Percentiles rank a stretch among this genome's conserved stretches.
These are phyloP conservation scores for Coniella lustricola DNA, from an alignment of 2,329 filamentous ascomycete species.

Conservation along the genomic window DNA sequence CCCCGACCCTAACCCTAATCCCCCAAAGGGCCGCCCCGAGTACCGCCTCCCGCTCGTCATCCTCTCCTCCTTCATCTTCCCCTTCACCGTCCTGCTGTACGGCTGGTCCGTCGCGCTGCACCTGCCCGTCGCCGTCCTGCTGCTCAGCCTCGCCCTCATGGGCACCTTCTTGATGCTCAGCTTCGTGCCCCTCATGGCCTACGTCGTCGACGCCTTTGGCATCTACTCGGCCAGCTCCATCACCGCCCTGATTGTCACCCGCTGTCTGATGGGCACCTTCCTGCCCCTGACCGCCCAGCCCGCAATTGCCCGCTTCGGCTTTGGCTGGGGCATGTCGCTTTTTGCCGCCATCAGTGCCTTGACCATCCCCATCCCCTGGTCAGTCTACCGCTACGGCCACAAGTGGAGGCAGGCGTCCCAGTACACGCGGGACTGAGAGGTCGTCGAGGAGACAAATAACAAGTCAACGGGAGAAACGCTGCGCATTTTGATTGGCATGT, in stretches of 20 bases:
- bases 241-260: constrained; percentile 47
- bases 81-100: constrained; percentile 37
- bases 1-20: too few relatives aligned
- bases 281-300: constrained; percentile 45
- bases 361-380: constrained; percentile 43
- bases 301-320: constrained; percentile 40
- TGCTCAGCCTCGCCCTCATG: constrained; percentile 37
- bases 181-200: constrained; percentile 44
- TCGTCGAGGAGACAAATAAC: too few relatives aligned
- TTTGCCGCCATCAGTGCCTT: constrained; percentile 34
- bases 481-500: too few relatives aligned
- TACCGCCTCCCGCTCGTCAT: constrained; percentile 47
- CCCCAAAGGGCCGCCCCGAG: constrained; percentile 37
- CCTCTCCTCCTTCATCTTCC: constrained; percentile 38
- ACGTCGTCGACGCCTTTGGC: constrained; percentile 51
- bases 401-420: constrained; percentile 43
- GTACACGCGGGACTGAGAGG: constrained; percentile 37
- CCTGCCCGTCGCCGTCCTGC: constrained; percentile 35
- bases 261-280: constrained; percentile 50
- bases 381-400: constrained; percentile 43
- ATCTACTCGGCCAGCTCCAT: constrained; percentile 50
- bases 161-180: constrained; percentile 39
- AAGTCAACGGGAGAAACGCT: too few relatives aligned
- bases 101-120: constrained; percentile 43
- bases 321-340: constrained; percentile 43